Percentiles rank a stretch among this genome's conserved stretches.
phyloP scores from a whole-genome alignment of 73 alveolate genomes.

The Durusdinium trenchii region DNA sequence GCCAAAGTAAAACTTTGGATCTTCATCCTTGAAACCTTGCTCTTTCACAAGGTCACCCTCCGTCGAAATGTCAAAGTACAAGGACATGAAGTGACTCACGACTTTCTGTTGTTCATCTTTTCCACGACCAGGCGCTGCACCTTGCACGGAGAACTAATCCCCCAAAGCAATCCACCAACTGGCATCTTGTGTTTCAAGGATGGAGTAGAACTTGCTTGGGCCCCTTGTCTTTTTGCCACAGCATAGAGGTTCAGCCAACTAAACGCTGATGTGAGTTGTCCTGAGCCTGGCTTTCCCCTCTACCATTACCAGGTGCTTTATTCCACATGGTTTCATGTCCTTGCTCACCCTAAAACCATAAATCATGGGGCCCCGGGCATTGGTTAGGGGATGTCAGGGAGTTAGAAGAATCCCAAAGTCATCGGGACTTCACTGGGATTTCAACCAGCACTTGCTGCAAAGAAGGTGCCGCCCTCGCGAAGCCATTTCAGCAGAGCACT shows the following conservation, averaged over 20 bases:
- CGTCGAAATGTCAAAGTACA: conserved; percentile 25
- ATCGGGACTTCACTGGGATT: background rate
- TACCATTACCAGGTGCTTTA: background rate
- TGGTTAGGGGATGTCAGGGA: no score
- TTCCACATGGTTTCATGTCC: background rate
- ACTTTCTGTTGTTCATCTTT: background rate
- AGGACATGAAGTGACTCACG: conserved; percentile 39
- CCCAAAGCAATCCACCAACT: background rate
- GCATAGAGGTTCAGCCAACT: background rate
- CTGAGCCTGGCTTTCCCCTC: background rate
- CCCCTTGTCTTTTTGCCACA: background rate
- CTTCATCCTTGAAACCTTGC: background rate
- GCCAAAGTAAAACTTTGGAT: conserved; percentile 3
- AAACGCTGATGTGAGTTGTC: background rate
- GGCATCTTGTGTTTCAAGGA: background rate
- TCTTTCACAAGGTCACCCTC: conserved; percentile 11
- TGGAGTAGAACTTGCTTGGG: background rate
- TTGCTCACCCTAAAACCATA: background rate
- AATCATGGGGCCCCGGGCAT: background rate
- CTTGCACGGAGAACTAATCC: background rate
- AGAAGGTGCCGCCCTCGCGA: background rate
- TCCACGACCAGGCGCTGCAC: conserved; percentile 6
- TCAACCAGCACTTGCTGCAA: background rate
- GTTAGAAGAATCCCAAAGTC: background rate
- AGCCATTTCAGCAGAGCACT: background rate